Base-by-base conservation (phyloP, 2,329 filamentous ascomycete species). In the Zelopaecilomyces penicillatus region DNA sequence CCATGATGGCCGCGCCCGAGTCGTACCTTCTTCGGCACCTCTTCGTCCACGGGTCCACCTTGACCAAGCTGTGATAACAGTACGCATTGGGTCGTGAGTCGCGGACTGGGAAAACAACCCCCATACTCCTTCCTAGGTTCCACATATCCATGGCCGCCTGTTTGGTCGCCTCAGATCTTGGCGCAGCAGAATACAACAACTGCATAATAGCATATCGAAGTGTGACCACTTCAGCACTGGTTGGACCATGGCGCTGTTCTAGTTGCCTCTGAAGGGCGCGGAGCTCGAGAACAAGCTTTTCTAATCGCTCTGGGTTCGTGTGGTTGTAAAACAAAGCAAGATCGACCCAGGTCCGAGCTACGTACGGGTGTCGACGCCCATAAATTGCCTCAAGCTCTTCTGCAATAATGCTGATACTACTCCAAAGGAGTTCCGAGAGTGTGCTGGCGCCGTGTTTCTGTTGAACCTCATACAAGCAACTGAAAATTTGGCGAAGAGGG, bases 311-410 rank as follows among this genome's bases (percentile, higher is more conserved):
- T 4, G 53, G 46, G 42, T 64, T 62, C 32, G 57, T 52, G 37
- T 69, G 61, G 39, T 62, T 62, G 45, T 69, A 63, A 40, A 68
- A 67, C 26, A 66, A 52, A 6, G 65, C 65, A 12, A 69, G 53
- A 44, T 70, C 68, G 38, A 65, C 60, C 66, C 65, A 69, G 3
- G 65, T 64, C 27, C 66, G 57, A 30, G 65, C 65, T 30, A 69
- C 67, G 45, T 69, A 69, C 6, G 68, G 68, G 42, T 70, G 67
- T 4, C 61, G 60, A 30, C 65, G 60, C 12, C 67, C 62, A 47
- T 70, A 70, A 29, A 69, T 69, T 30, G 65, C 65, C 42, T 70
- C 68, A 12, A 70, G 52, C 49, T 70, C 68, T 41, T 70, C 67
- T 2, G 67, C 65, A 46, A 70, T 63, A 2, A 63, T 61, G 2